Evolutionary conservation across 2,329 filamentous ascomycete species (phyloP).

Genomic region (Cladosporium sp.): DNA sequence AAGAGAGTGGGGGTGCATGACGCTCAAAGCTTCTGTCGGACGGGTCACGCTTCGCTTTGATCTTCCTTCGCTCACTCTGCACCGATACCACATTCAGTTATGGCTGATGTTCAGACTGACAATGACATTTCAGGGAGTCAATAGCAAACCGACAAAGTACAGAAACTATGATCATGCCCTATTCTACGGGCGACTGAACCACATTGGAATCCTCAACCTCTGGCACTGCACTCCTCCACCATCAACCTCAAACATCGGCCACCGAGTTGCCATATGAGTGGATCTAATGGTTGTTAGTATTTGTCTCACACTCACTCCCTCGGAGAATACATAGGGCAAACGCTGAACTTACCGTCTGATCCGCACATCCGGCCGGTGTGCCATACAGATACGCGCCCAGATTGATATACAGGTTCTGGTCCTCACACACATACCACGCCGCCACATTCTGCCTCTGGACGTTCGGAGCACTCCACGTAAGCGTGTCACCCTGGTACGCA

Average conservation of each 20-base stretch:
- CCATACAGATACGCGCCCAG: slow-evolving; percentile 56
- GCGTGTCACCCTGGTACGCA: slow-evolving; percentile 54
- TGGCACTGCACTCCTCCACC: too few relatives aligned
- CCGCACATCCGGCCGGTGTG: slow-evolving; percentile 54
- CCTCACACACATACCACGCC: slow-evolving; percentile 57
- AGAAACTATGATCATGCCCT: too few relatives aligned
- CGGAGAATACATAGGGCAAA: not conserved
- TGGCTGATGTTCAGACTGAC: too few relatives aligned
- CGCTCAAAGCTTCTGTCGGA: not conserved
- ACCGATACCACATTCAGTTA: too few relatives aligned
- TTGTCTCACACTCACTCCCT: not conserved
- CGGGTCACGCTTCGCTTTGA: not conserved
- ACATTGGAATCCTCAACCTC: too few relatives aligned
- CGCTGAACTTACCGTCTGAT: slow-evolving; percentile 50
- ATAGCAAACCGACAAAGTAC: too few relatives aligned
- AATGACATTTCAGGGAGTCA: too few relatives aligned
- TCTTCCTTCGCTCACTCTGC: not conserved
- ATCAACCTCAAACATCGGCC: slow-evolving; percentile 19
- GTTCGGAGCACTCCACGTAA: slow-evolving; percentile 50
- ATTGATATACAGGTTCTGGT: slow-evolving; percentile 53
- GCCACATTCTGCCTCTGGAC: slow-evolving; percentile 52
- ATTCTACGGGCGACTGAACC: too few relatives aligned
- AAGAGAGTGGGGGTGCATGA: not conserved
- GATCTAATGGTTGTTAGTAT: slow-evolving; percentile 29
- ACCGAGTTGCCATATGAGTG: slow-evolving; percentile 42